These are phyloP conservation scores for Podila epicladia DNA, from an alignment of 192 early-diverging fungal species.

Conservation along the genomic window DNA sequence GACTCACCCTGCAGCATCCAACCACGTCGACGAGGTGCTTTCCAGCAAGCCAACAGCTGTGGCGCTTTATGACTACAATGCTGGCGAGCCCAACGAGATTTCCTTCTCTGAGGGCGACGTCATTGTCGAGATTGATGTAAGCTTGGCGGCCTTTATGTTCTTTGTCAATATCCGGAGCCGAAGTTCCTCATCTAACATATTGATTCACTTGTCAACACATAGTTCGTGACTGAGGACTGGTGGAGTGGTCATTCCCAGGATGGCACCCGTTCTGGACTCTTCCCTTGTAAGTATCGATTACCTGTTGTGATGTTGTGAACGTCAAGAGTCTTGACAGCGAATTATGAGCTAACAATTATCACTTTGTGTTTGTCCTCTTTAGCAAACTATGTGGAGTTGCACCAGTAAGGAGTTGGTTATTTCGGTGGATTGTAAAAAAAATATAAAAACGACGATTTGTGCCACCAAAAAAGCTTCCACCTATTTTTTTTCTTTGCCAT, in stretches of 20 bases:
- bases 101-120: conserved; percentile 77
- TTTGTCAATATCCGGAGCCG: too few relatives aligned
- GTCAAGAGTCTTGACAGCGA: background rate
- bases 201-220: background rate
- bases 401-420: conserved; percentile 14
- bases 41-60: conserved; percentile 56
- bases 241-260: conserved; percentile 79
- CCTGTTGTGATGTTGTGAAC: background rate
- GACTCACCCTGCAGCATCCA: conserved; percentile 11
- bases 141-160: background rate
- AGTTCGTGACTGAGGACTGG: conserved; percentile 88
- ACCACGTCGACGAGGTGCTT: conserved; percentile 28
- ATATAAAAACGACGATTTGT: background rate
- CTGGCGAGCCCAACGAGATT: conserved; percentile 89
- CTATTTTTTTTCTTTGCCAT: too few relatives aligned
- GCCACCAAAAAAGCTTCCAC: background rate
- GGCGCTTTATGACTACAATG: conserved; percentile 87
- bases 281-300: conserved; percentile 69
- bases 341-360: background rate
- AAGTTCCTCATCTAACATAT: too few relatives aligned
- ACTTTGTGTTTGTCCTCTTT: conserved; percentile 7
- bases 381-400: conserved; percentile 65
- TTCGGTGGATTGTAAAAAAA: background rate
- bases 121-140: conserved; percentile 77
- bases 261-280: conserved; percentile 69